Evolutionary conservation across 2,329 filamentous ascomycete genomes (phyloP).

Genomic region (Hypomyces rosellus): DNA sequence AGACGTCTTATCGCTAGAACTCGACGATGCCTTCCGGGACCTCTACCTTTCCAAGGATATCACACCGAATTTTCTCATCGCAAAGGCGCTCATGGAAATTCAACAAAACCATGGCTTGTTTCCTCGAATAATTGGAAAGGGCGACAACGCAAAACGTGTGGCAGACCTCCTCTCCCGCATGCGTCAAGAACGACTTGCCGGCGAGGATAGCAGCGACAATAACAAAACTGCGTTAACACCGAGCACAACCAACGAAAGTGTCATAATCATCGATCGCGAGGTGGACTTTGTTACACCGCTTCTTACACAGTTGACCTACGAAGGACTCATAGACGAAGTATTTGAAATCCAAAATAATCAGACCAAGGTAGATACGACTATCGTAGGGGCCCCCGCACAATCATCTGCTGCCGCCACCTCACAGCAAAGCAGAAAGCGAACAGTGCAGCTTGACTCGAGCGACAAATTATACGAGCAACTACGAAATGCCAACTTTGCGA

Average conservation of each 20-base stretch:
- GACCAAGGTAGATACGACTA: constrained; percentile 83
- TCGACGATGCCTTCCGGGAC: constrained; percentile 80
- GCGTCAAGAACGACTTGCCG: constrained; percentile 80
- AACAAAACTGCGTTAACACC: constrained; percentile 66
- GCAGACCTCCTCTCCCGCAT: constrained; percentile 84
- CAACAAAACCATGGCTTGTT: constrained; percentile 91
- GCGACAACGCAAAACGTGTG: constrained; percentile 84
- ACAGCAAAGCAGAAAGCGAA: constrained; percentile 64
- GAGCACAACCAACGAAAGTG: constrained; percentile 79
- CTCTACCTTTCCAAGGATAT: constrained; percentile 87
- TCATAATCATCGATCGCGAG: constrained; percentile 93
- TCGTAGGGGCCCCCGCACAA: constrained; percentile 69
- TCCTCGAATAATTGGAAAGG: constrained; percentile 89
- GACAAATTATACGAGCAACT: constrained; percentile 86
- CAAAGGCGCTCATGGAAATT: constrained; percentile 88
- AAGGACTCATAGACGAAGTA: constrained; percentile 89
- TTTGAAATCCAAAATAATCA: constrained; percentile 91
- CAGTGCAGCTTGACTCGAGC: constrained; percentile 80
- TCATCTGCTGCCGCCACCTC: constrained; percentile 46
- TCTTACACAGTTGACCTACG: constrained; percentile 92
- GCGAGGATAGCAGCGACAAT: constrained; percentile 62
- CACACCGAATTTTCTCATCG: constrained; percentile 80
- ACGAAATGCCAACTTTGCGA: constrained; percentile 89
- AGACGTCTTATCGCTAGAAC: constrained; percentile 84
- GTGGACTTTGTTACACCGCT: constrained; percentile 89